phyloP scores from a whole-genome alignment of 441 rosid species.

The Metrosideros polymorpha region DNA sequence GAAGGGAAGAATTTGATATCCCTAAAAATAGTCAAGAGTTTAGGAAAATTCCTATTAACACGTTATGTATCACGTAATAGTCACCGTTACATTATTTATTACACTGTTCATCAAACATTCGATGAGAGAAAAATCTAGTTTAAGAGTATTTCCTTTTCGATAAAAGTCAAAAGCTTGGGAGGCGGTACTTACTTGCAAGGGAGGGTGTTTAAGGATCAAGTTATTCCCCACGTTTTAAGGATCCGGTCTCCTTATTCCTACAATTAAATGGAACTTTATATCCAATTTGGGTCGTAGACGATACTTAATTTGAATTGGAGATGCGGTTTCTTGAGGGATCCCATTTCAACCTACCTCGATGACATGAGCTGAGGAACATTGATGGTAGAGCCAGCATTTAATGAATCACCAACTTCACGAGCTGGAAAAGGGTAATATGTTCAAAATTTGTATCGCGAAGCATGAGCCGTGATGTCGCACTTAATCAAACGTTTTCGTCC shows the following conservation, averaged over 20 bases:
- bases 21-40: not conserved
- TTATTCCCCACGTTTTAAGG: not conserved
- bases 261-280: not conserved
- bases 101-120: not conserved
- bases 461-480: not conserved
- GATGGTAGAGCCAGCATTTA: not conserved
- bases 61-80: not conserved
- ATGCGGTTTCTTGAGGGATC: not conserved
- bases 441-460: not conserved
- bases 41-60: not conserved
- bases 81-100: not conserved
- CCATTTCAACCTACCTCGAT: not conserved
- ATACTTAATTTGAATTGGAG: not conserved
- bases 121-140: not conserved
- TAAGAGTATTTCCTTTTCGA: not conserved
- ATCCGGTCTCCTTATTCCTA: not conserved
- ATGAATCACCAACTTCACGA: not conserved
- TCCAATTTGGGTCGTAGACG: not conserved
- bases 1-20: not conserved
- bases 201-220: not conserved
- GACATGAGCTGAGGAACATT: not conserved
- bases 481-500: not conserved
- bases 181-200: not conserved
- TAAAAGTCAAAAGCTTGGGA: not conserved
- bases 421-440: not conserved